Evolutionary conservation across 192 early-diverging fungal genomes (phyloP).

Genomic region (Backusella circina): DNA sequence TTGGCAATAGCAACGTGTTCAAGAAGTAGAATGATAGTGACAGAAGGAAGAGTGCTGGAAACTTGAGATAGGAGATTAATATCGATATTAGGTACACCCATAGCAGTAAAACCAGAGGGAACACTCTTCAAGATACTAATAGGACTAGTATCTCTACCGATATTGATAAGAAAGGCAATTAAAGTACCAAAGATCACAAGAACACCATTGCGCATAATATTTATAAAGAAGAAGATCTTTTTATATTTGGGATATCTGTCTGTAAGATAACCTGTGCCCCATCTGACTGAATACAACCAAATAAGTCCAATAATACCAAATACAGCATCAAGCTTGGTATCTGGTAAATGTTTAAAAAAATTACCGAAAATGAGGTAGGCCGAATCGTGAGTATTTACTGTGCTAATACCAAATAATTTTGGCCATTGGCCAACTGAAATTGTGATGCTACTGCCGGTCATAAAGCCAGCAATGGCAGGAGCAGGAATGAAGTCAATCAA

Average conservation of each 20-base stretch:
- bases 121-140: slow-evolving; percentile 68
- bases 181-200: slow-evolving; percentile 72
- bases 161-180: slow-evolving; percentile 58
- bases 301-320: slow-evolving; percentile 55
- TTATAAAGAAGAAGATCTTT: slow-evolving; percentile 54
- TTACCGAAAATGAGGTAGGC: slow-evolving; percentile 76
- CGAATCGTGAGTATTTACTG: slow-evolving; percentile 65
- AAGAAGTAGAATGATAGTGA: slow-evolving; percentile 73
- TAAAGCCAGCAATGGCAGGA: slow-evolving; percentile 84
- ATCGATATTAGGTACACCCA: slow-evolving; percentile 53
- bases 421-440: slow-evolving; percentile 72
- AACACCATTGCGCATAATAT: slow-evolving; percentile 68
- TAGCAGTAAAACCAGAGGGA: slow-evolving; percentile 69
- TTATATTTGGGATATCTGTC: slow-evolving; percentile 46
- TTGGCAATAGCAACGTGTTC: slow-evolving; percentile 92
- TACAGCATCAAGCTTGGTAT: slow-evolving; percentile 54
- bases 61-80: slow-evolving; percentile 48
- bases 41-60: slow-evolving; percentile 53
- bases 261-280: slow-evolving; percentile 27
- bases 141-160: slow-evolving; percentile 36
- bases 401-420: slow-evolving; percentile 72
- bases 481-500: slow-evolving; percentile 87
- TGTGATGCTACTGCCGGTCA: slow-evolving; percentile 76
- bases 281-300: slow-evolving; percentile 38
- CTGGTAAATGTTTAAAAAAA: slow-evolving; percentile 41